Evolutionary conservation across 2,329 filamentous ascomycete genomes (phyloP), one percentile per base, ranked within the genome.

Genomic region (Botryotinia narcissicola): DNA sequence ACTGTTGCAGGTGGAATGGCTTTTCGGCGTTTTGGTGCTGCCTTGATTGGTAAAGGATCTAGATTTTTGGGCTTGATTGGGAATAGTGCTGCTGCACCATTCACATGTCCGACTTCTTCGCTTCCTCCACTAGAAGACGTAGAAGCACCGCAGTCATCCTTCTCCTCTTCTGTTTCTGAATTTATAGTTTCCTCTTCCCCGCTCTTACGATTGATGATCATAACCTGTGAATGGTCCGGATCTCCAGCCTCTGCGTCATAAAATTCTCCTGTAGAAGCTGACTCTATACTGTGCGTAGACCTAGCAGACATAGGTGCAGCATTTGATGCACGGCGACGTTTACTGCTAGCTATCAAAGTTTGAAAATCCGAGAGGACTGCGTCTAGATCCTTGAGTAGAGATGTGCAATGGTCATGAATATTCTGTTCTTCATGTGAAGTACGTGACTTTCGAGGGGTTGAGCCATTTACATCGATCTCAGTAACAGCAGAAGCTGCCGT

Each of bases 321-420:
- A 59, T 54, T 70, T 20, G 87, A 87, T 72, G 88, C 83, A 61
- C 95, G 89, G 68, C 95, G 88, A 57, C 92, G 89, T 82, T 96
- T 97, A 83, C 91, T 97, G 79, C 92, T 92, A 12, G 87, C 84
- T 71, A 98, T 87, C 16, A 99, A 84, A 16, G 86, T 85, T 0
- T 93, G 91, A 78, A 98, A 98, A 78, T 97, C 94, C 5, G 87
- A 83, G 0, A 98, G 91, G 3, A 97, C 94, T 12, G 88, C 86
- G 80, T 99, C 95, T 3, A 99, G 86, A 79, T 98, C 94, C 22
- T 87, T 89, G 4, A 98, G 86, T n/a, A 99, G 83, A 20, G 92
- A 90, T 81, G 94, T 89, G 78, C 95, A 94, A 79, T 97, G 90
- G 57, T 95, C 93, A 78, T 97, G 91, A 7, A 96, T 87, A 73